Percentiles rank a stretch among this genome's conserved stretches.
phyloP scores from a whole-genome alignment of 2,329 filamentous ascomycete species.

The Aspergillus hortae region DNA sequence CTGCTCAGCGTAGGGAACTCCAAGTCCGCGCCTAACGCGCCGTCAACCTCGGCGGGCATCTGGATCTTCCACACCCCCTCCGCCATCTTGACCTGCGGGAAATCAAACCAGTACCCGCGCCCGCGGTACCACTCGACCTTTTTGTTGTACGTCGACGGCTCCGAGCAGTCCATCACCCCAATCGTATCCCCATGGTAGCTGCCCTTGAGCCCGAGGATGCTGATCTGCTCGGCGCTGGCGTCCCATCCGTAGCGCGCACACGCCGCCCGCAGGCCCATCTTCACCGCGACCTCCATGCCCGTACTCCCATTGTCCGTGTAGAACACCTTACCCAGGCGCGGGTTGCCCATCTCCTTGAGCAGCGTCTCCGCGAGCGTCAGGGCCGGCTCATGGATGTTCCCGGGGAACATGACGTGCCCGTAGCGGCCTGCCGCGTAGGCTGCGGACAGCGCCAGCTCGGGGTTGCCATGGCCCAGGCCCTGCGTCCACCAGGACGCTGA shows the following conservation, averaged over 20 bases:
- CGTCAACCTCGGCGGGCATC: slow-evolving; percentile 49
- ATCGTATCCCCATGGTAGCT: slow-evolving; percentile 88
- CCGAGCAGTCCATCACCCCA: slow-evolving; percentile 80
- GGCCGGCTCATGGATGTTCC: slow-evolving; percentile 74
- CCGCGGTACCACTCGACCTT: slow-evolving; percentile 84
- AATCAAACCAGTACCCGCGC: slow-evolving; percentile 77
- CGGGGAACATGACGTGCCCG: slow-evolving; percentile 85
- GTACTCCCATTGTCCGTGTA: slow-evolving; percentile 84
- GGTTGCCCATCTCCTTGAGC: slow-evolving; percentile 58
- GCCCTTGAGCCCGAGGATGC: slow-evolving; percentile 70
- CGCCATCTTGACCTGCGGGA: slow-evolving; percentile 66
- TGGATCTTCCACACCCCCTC: slow-evolving; percentile 65
- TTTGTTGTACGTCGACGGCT: slow-evolving; percentile 73
- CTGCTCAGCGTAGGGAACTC: slow-evolving; percentile 50
- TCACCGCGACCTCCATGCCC: slow-evolving; percentile 77
- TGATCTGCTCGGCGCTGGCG: slow-evolving; percentile 54
- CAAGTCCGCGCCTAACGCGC: slow-evolving; percentile 43
- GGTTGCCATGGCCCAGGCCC: slow-evolving; percentile 76
- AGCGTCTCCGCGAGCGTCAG: slow-evolving; percentile 65
- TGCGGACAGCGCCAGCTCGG: slow-evolving; percentile 67
- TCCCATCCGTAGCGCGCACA: slow-evolving; percentile 65
- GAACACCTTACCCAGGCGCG: slow-evolving; percentile 68
- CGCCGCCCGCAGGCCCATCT: slow-evolving; percentile 75
- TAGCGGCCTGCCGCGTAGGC: slow-evolving; percentile 80
- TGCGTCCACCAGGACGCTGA: slow-evolving; percentile 93